A percentile compares a stretch with the other conserved stretches of the same genome.
Conservation (phyloP, 148 eudicot species). For the Nepenthes mirabilis region DNA sequence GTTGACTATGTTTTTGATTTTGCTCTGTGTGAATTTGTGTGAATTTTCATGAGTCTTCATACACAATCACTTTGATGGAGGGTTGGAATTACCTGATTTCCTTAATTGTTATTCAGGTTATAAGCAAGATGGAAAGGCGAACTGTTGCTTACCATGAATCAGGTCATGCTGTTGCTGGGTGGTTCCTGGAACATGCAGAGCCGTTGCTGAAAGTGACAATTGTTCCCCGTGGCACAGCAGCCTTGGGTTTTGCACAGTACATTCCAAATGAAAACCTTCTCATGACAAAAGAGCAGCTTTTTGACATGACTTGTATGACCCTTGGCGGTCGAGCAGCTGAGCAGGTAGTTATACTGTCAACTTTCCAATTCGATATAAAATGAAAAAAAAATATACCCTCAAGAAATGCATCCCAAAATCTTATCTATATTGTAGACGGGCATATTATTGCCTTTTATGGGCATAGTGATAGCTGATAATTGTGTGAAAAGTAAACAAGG, state of each 20-base stretch:
- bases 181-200: slow-evolving; percentile 86
- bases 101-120: slow-evolving; percentile 34
- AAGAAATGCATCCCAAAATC: too few species aligned
- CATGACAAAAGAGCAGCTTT: slow-evolving; percentile 90
- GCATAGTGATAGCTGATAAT: background rate
- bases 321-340: slow-evolving; percentile 95
- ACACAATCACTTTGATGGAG: background rate
- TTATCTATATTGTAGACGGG: too few species aligned
- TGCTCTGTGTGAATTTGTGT: too few species aligned
- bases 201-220: slow-evolving; percentile 84
- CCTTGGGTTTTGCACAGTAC: slow-evolving; percentile 84
- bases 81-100: background rate
- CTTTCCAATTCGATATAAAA: too few species aligned
- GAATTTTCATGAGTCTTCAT: background rate
- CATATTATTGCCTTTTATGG: too few species aligned
- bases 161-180: slow-evolving; percentile 87
- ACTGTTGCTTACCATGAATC: slow-evolving; percentile 93
- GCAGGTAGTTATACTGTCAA: slow-evolving; percentile 29
- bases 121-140: slow-evolving; percentile 71
- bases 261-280: slow-evolving; percentile 91
- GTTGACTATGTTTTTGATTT: too few species aligned
- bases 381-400: too few species aligned
- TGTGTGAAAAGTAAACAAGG: background rate
- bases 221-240: slow-evolving; percentile 97
- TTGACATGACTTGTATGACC: slow-evolving; percentile 92